phyloP scores from a whole-genome alignment of 2,329 filamentous ascomycete species.

The Trichoderma sp. region DNA sequence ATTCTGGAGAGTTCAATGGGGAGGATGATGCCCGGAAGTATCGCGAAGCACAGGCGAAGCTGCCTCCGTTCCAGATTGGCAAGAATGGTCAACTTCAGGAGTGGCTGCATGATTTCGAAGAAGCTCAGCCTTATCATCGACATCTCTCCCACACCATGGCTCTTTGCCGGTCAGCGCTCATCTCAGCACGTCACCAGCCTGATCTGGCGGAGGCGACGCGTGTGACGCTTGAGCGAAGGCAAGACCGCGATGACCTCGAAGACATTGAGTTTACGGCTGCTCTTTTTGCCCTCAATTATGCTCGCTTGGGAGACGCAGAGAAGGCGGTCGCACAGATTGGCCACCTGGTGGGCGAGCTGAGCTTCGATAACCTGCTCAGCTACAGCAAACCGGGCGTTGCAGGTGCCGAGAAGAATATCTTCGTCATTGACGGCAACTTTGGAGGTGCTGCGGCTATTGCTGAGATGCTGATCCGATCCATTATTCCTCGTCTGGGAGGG shows the following conservation, averaged over 20 bases:
- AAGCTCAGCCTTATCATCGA: conserved; percentile 18
- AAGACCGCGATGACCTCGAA: conserved; percentile 12
- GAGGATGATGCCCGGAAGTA: neutral
- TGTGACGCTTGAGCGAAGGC: conserved; percentile 14
- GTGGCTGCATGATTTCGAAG: conserved; percentile 18
- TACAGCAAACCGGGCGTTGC: conserved; percentile 18
- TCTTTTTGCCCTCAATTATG: conserved; percentile 18
- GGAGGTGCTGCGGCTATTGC: conserved; percentile 15
- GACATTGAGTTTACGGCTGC: conserved; percentile 19
- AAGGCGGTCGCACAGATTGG: conserved; percentile 14
- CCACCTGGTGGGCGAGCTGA: conserved; percentile 16
- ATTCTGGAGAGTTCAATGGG: neutral
- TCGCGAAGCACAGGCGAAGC: neutral
- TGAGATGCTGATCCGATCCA: conserved; percentile 18
- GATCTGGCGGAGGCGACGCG: conserved; percentile 7
- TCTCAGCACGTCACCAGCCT: conserved; percentile 11
- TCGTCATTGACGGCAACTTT: conserved; percentile 18
- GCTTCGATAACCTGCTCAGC: conserved; percentile 18
- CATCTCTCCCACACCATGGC: conserved; percentile 19
- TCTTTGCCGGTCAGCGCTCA: conserved; percentile 14
- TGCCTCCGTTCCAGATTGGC: conserved; percentile 17
- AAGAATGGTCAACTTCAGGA: conserved; percentile 19
- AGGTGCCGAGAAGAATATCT: conserved; percentile 11
- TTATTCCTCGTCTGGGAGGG: conserved; percentile 6
- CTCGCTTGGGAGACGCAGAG: conserved; percentile 11